Base-by-base conservation (phyloP, 228 moss, liverwort and hornwort species). In the Sphagnum magellanicum region DNA sequence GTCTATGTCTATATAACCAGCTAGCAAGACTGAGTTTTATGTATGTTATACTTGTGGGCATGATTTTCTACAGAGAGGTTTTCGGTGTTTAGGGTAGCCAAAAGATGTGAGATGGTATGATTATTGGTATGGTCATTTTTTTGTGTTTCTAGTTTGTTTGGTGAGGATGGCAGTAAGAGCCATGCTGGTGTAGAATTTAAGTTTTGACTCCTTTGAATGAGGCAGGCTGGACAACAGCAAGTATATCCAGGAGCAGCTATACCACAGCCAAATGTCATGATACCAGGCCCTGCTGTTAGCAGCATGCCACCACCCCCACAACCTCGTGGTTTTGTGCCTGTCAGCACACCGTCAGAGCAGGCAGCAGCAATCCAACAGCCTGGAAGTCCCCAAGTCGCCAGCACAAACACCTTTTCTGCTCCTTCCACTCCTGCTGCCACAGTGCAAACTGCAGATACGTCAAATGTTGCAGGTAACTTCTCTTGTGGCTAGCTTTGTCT, bases 361-460 rank as follows among this genome's bases (percentile, higher is more conserved):
- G 76, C 70, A 72, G 60, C 72, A 72, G 55, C 67, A 67, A 15
- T 74, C 59, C 86, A 86, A 76, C 83, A 87, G 72, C 70, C 87
- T 74, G 80, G 63, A 0, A 87, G 83, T 74, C 87, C 87, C 48
- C 83, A 78, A 74, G 78, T 78, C 50, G 51, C 68, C n/a, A 74
- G 83, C 58, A 72, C 63, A 70, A 73, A 69, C 51, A 63, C 52
- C 8, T 74, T 83, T 50, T 73, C 83, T 64, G 63, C 79, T 58
- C 73, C 91, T 63, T 79, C 81, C 67, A 48, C 93, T 70, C 90
- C 88, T 8, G 71, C 88, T 71, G 73, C 87, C 61, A 94, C 98
- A 72, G 72, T 98, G 8, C 98, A 98, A 68, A 90, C 83, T 72
- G 98, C 85, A 4, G 93, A 98, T 52, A 94, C 90, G 14, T 94